phyloP scores from a whole-genome alignment of 257 asterid genomes.

The Solanum verrucosum region DNA sequence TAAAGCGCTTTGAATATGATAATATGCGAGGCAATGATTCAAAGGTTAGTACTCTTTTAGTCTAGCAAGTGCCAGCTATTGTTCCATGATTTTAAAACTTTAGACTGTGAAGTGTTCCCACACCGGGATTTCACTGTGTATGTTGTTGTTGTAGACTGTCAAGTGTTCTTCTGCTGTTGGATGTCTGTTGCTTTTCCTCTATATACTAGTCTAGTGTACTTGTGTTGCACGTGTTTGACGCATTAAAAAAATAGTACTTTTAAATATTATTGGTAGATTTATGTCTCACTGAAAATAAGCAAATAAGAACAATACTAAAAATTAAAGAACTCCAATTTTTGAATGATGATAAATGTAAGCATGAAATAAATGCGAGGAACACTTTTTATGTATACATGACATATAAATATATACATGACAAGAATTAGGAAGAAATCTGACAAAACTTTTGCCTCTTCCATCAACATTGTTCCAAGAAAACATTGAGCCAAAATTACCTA shows the following conservation, averaged over 20 bases:
- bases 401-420: background rate
- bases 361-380: background rate
- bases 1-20: constrained; percentile 96
- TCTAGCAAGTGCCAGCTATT: background rate
- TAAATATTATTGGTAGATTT: background rate
- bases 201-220: background rate
- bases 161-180: background rate
- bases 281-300: background rate
- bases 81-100: background rate
- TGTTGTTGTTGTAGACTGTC: background rate
- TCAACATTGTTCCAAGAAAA: background rate
- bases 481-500: background rate
- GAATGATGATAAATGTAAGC: background rate
- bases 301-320: background rate
- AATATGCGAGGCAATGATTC: constrained; percentile 78
- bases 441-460: background rate
- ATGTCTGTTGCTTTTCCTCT: background rate
- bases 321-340: background rate
- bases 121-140: background rate
- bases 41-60: constrained; percentile 47
- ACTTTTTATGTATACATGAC: background rate
- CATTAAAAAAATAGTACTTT: background rate
- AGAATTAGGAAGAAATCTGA: background rate
- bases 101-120: background rate
- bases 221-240: background rate